Evolutionary conservation across 2,329 filamentous ascomycete genomes (phyloP), one percentile per base, ranked within the genome.

Genomic region (Lachnellula occidentalis): DNA sequence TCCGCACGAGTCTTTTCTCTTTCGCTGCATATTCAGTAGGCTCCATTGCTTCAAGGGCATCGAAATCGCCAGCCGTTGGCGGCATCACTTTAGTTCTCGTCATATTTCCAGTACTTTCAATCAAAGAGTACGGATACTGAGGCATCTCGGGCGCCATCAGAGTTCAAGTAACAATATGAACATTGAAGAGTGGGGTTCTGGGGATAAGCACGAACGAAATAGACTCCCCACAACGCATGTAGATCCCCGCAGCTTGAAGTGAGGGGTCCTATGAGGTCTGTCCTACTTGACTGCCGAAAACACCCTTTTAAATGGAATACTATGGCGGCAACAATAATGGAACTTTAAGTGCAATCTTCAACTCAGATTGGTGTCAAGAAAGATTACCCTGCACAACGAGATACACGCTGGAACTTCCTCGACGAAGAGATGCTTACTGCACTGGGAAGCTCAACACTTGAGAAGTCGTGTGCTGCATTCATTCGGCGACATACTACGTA

Each of bases 1-100:
- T 58, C 9, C 55, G 49, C 22, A 58, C 47, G 1, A 60, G 50
- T 41, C 45, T 56, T 22, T 55, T 55, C 34, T 61, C 54, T 42
- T 56, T 55, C 19, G 21, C 24, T 45, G 50, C 50, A 22, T 58
- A 54, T 27, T 56, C 53, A 9, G 36, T 34, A 12, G 53, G 52
- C 15, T 51, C 50, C 48, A 58, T 45, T 2, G 41, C 14, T 15
- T 49, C 50, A 9, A 58, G 37, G 2, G 45, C 39, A 17, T 56
- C 48, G 15, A 56, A 43, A 22, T 54, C 47, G 4, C 45, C 48
- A 43, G 15, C 31, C 15, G 51, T 51, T 34, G 55, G 49, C 15
- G 34, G 45, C 8, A 19, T 5, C 5, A 55, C 22, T 24, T 37
- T 41, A 9, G 8, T 19, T 43, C 19, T 43, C 6, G 41, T 19